Base-by-base conservation (phyloP, 352 stramenopile species). In the Pythium periplocum region DNA sequence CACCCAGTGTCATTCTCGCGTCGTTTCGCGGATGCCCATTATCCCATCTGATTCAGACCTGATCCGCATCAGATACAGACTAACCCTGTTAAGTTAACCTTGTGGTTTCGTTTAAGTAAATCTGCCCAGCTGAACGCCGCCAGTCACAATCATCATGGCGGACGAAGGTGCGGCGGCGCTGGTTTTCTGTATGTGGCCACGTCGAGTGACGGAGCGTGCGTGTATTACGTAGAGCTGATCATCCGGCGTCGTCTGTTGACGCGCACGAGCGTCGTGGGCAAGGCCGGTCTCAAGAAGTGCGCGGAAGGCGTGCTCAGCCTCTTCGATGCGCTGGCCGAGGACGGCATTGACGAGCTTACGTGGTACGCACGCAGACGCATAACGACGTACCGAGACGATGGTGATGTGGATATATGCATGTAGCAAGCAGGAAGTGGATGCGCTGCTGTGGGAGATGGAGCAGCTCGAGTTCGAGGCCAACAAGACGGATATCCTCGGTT, bases 391-490 rank as follows among this genome's bases (percentile, higher is more conserved):
- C 17, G 17, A 26, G 17, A 26, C 17, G 40, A 58, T 8, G 34
- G 4, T 6, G 31, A 3, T 37, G 12, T 53, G 43, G 43, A 35
- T 49, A 5, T 12, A 37, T 10, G 6, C 10, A 44, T 48, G 49
- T 46, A 84, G 73, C 55, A 85, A 83, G 57, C 69, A 83, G 38
- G 78, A 87, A 53, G 68, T 91, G 49, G 82, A 91, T 43, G 54
- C 69, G 52, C 67, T 93, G n/a, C 66, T 93, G 35, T 95, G 84
- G 84, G 84, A 95, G 54, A 70, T 95, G 55, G 82, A 93, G 53
- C 78, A 93, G 61, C 58, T 93, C 6, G 76, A 93, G 66, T 87
- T 89, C 33, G 84, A 95, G 52, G 82, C 84, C 17, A 86, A 78
- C 46, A 92, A 91, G 64, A 87, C 80, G 17, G 70, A 87, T 44